Percentiles rank a stretch among this genome's conserved stretches.
These are phyloP conservation scores for Nicotiana tomentosiformis DNA, from an alignment of 257 asterid genomes.

Conservation along the genomic window DNA sequence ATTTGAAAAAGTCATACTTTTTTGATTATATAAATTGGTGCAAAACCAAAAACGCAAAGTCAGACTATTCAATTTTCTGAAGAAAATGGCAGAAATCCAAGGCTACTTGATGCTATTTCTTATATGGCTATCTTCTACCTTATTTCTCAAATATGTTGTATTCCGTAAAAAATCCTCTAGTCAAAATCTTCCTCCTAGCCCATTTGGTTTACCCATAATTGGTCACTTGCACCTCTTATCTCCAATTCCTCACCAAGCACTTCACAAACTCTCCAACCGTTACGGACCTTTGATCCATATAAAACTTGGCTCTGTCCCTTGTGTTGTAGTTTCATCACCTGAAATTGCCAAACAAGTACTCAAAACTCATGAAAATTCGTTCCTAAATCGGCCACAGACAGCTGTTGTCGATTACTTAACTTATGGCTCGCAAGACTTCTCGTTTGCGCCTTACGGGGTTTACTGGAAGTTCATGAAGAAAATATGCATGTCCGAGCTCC, in stretches of 20 bases:
- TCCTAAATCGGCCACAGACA: constrained; percentile 47
- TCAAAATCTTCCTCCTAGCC: constrained; percentile 50
- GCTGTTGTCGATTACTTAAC: constrained; percentile 45
- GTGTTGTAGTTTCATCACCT: constrained; percentile 61
- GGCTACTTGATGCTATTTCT: constrained; percentile 32
- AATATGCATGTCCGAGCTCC: constrained; percentile 69
- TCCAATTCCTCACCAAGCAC: constrained; percentile 77
- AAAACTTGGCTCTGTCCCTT: constrained; percentile 52
- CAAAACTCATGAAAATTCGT: constrained; percentile 52
- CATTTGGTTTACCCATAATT: constrained; percentile 50
- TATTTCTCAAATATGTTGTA: constrained; percentile 25
- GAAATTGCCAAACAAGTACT: constrained; percentile 54
- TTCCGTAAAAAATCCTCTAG: constrained; percentile 6
- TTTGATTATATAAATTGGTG: no score
- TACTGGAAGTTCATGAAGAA: constrained; percentile 82
- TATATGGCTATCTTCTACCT: constrained; percentile 35
- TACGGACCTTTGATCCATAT: constrained; percentile 55
- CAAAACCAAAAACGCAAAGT: no score
- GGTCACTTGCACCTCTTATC: constrained; percentile 76
- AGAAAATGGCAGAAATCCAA: constrained; percentile 32
- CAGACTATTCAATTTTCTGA: no score
- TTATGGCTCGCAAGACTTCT: constrained; percentile 59
- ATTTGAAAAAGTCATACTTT: no score
- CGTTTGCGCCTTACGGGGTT: constrained; percentile 63
- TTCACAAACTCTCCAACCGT: constrained; percentile 42